These are phyloP conservation scores for Tremella fuciformis DNA, from an alignment of 768 basidiomycete genomes.

Conservation along the genomic window DNA sequence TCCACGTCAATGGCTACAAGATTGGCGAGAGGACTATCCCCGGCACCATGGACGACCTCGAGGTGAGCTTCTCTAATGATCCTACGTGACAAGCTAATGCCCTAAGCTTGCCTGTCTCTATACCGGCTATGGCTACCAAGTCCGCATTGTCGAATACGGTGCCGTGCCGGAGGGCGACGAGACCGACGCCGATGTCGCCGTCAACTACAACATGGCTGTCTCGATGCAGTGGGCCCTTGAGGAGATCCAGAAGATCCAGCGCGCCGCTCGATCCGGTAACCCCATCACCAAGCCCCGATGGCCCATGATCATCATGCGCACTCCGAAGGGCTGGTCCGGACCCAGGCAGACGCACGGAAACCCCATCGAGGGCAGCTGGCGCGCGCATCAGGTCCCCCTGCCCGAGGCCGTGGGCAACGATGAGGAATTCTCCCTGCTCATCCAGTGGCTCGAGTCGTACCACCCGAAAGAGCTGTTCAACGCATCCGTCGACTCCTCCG, in stretches of 20 bases:
- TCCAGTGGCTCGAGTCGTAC: conserved; percentile 74
- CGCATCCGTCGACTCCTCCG: conserved; percentile 27
- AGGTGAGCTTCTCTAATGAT: conserved; percentile 47
- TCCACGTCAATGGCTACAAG: conserved; percentile 65
- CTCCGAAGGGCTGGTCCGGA: conserved; percentile 76
- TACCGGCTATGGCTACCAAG: conserved; percentile 74
- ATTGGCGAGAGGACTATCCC: conserved; percentile 86
- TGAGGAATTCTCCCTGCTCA: conserved; percentile 64
- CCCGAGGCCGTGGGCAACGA: conserved; percentile 65
- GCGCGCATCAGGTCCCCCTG: conserved; percentile 84
- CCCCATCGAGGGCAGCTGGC: conserved; percentile 75
- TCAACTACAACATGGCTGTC: conserved; percentile 75
- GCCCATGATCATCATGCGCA: conserved; percentile 81
- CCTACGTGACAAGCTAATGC: conserved; percentile 7
- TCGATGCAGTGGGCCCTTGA: conserved; percentile 72
- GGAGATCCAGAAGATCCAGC: conserved; percentile 64
- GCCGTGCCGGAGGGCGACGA: conserved; percentile 54
- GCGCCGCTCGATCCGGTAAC: conserved; percentile 69
- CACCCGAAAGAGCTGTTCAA: conserved; percentile 66
- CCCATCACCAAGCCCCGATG: conserved; percentile 84
- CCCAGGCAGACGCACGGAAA: conserved; percentile 68
- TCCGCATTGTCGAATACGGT: conserved; percentile 67
- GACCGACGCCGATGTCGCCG: conserved; percentile 52
- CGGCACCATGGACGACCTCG: conserved; percentile 86
- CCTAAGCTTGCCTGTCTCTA: conserved; percentile 54